Evolutionary conservation across 768 basidiomycete genomes (phyloP), one percentile per base, ranked within the genome.

Genomic region (Plicaturopsis crispa): DNA sequence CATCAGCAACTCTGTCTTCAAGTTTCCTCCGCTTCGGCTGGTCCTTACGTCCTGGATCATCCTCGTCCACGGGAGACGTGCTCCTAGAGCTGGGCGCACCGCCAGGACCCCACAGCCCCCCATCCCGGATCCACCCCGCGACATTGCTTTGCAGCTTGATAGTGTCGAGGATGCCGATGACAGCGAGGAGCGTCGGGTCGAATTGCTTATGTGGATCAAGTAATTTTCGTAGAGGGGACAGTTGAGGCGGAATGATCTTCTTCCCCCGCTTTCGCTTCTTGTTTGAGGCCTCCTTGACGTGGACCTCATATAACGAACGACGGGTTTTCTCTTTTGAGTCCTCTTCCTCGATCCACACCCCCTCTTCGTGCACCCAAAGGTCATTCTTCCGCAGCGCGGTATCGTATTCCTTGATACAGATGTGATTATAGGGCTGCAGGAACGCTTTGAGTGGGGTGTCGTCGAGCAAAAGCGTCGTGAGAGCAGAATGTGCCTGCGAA

Each of bases 361-460:
- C 26, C 14, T 14, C 10, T 14, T 28, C 26, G 8, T 14, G 10
- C 8, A 28, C 26, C 37, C 33, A 39, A 16, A 40, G 23, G 33
- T 50, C 48, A 22, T n/a, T 50, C 36, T 33, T 43, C 8, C 80
- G 70, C 51, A 59, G 61, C 6, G 58, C 47, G 2, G 55, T 61
- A 11, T 67, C 62, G 52, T 88, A 90, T 51, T 88, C 86, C 7
- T 61, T 67, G 46, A 90, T 70, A 50, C 81, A 85, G 16, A 90
- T 60, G 51, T 91, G 88, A 52, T 86, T 91, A 62, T 73, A 84
- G 0, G 87, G 88, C 51, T 91, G 88, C 12, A 82, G 63, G 20
- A 62, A 68, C 0, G 71, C 74, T 45, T 75, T 77, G 19, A 61
- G 59, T 1, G 69, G 82, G 2, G 72, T 74, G 48, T 77, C 74